A percentile compares a stretch with the other conserved stretches of the same genome.
phyloP scores from a whole-genome alignment of 2,329 filamentous ascomycete species.

The Thelonectria rubi region DNA sequence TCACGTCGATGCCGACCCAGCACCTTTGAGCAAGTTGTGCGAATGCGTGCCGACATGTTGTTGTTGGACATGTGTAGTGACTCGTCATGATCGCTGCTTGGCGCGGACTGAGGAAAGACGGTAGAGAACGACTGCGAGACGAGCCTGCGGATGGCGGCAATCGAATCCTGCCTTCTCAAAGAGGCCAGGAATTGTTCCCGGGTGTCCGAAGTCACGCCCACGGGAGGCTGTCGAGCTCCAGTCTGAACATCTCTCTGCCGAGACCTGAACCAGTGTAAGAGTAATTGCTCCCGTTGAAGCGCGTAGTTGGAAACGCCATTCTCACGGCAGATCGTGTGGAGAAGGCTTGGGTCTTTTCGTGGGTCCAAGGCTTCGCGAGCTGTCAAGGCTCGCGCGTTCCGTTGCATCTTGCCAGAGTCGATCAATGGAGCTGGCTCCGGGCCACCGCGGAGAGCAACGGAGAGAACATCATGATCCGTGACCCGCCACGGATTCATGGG shows the following conservation, averaged over 20 bases:
- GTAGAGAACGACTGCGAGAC: conserved; percentile 42
- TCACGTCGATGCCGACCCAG: conserved; percentile 20
- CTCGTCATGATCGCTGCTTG: neutral
- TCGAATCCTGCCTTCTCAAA: conserved; percentile 37
- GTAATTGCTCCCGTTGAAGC: conserved; percentile 40
- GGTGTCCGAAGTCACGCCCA: conserved; percentile 7
- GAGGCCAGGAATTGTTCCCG: conserved; percentile 25
- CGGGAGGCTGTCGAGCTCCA: conserved; percentile 5
- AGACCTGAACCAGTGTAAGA: conserved; percentile 50
- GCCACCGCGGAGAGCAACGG: conserved; percentile 47
- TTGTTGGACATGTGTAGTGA: neutral
- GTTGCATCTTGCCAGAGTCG: conserved; percentile 21
- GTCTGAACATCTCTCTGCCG: conserved; percentile 34
- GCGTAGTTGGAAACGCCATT: conserved; percentile 34
- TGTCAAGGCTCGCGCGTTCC: conserved; percentile 14
- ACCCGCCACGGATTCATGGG: conserved; percentile 50
- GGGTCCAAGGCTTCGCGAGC: conserved; percentile 17
- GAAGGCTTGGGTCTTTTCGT: conserved; percentile 13
- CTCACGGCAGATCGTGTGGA: conserved; percentile 34
- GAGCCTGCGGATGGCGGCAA: conserved; percentile 45
- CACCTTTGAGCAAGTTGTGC: conserved; percentile 37
- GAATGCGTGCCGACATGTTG: conserved; percentile 34
- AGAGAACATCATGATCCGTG: conserved; percentile 55
- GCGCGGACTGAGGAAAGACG: conserved; percentile 27
- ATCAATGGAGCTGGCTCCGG: conserved; percentile 28